A percentile compares a stretch with the other conserved stretches of the same genome.
Conservation (phyloP, 2,329 filamentous ascomycete genomes). For the Zelopaecilomyces penicillatus region DNA sequence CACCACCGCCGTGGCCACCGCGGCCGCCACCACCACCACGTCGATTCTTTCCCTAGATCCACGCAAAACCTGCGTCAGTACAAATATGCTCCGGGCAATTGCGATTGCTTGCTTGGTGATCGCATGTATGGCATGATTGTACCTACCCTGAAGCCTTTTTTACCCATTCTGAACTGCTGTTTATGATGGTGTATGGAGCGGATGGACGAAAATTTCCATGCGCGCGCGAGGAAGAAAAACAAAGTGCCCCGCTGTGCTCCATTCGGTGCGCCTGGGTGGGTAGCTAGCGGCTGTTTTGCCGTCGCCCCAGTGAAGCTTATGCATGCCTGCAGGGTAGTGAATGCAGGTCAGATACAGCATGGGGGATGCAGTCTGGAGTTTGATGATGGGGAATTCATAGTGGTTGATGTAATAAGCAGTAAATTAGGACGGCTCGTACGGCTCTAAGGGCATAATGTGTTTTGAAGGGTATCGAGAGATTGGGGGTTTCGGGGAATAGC, state of each 20-base stretch:
- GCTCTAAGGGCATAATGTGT: too few relatives aligned
- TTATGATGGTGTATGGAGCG: neutral
- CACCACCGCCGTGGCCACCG: constrained; percentile 20
- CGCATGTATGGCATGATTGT: neutral
- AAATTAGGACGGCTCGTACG: too few relatives aligned
- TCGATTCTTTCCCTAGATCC: constrained; percentile 26
- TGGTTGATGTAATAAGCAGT: too few relatives aligned
- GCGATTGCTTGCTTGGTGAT: neutral
- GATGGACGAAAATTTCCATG: constrained; percentile 7
- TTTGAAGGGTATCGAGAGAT: too few relatives aligned
- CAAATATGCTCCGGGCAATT: constrained; percentile 9
- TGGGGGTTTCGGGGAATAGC: too few relatives aligned
- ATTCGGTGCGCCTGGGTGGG: neutral
- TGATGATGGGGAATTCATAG: too few relatives aligned
- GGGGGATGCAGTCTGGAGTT: too few relatives aligned
- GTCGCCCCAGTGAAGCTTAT: constrained; percentile 1
- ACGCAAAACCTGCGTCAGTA: constrained; percentile 10
- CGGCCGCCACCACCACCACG: constrained; percentile 27
- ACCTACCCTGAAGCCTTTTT: constrained; percentile 28
- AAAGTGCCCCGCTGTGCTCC: constrained; percentile 6
- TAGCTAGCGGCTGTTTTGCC: neutral
- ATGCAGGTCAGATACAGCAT: too few relatives aligned
- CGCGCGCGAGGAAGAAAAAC: constrained; percentile 2
- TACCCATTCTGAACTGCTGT: constrained; percentile 22
- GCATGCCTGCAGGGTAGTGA: too few relatives aligned